phyloP scores from a whole-genome alignment of 257 asterid genomes.

The Fraxinus anomala region DNA sequence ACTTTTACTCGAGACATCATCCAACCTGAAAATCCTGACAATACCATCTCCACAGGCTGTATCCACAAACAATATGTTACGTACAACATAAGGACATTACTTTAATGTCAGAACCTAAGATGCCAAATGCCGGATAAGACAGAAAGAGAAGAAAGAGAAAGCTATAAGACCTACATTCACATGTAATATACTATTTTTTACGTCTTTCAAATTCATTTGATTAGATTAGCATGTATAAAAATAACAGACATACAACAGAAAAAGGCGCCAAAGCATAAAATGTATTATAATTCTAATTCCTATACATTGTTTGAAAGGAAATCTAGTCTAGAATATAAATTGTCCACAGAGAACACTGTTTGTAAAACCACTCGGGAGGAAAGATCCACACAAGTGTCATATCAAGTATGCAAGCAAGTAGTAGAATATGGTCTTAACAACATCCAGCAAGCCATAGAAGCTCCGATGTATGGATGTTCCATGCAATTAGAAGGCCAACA shows the following conservation, averaged over 20 bases:
- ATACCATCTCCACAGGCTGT: conserved; percentile 93
- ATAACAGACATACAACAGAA: not conserved
- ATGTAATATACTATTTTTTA: not conserved
- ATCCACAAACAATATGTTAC: conserved; percentile 20
- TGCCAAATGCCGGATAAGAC: conserved; percentile 10
- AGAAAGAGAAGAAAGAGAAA: conserved; percentile 3
- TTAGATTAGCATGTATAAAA: not conserved
- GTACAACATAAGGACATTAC: conserved; percentile 14
- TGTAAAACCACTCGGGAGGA: conserved; percentile 8
- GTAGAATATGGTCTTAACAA: not conserved
- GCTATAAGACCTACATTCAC: conserved; percentile 10
- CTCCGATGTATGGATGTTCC: not conserved
- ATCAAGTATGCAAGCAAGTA: conserved; percentile 5
- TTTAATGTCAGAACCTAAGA: conserved; percentile 3
- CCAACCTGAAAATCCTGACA: conserved; percentile 91
- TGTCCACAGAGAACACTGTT: not conserved
- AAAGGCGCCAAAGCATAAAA: not conserved
- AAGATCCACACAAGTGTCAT: not conserved
- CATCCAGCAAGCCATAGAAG: not conserved
- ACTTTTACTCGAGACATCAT: conserved; percentile 91
- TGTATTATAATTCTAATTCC: not conserved
- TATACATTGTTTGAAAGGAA: not conserved
- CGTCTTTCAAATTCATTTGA: not conserved
- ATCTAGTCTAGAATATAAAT: not conserved
- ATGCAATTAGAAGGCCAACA: conserved; percentile 8